Base-by-base conservation (phyloP, 495 filamentous ascomycete species). In the Zalerion maritima region DNA sequence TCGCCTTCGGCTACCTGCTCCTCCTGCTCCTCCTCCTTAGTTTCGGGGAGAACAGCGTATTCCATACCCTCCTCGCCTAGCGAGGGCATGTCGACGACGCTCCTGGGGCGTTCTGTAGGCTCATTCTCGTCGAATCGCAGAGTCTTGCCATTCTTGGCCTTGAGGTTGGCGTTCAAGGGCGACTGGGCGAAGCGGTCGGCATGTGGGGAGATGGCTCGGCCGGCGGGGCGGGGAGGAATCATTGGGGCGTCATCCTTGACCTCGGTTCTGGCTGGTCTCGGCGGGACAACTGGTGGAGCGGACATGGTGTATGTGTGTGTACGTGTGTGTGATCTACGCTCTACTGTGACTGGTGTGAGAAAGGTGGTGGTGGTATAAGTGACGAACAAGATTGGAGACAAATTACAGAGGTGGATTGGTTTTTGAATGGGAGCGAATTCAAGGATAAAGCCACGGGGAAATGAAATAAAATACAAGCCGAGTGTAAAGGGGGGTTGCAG, bases 51-150 rank as follows among this genome's bases (percentile, higher is more conserved):
- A 31, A 65, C 70, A 14, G 69, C 80, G 52, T 94, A 94, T 57
- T 94, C 86, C 35, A 61, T 73, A 31, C 86, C 86, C 55, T 94
- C 86, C 50, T 93, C 75, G 18, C 86, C 86, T 30, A 92, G 62
- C 2, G 80, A 78, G 12, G 85, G 84, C 42, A 93, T 72, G 18
- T 73, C 69, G 27, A 86, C 76, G 14, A 48, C 38, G 45, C 80
- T 89, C 19, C 75, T 74, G 3, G 81, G 71, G 19, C 81, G 77
- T 18, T 74, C 67, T 18, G 49, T 35, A 10, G 44, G 47, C 13
- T 66, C 63, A 36, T 64, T 58, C 17, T 65, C 62, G 35, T 55
- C 50, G n/a, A n/a, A n/a, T n/a, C n/a, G n/a, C n/a, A n/a, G n/a
- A n/a, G n/a, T n/a, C n/a, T n/a, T n/a, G 25, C 60, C 57, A 16